Percentiles rank a stretch among this genome's conserved stretches.
Evolutionary conservation across 2,329 filamentous ascomycete genomes (phyloP).

Genomic region (Cladophialophora bantiana): DNA sequence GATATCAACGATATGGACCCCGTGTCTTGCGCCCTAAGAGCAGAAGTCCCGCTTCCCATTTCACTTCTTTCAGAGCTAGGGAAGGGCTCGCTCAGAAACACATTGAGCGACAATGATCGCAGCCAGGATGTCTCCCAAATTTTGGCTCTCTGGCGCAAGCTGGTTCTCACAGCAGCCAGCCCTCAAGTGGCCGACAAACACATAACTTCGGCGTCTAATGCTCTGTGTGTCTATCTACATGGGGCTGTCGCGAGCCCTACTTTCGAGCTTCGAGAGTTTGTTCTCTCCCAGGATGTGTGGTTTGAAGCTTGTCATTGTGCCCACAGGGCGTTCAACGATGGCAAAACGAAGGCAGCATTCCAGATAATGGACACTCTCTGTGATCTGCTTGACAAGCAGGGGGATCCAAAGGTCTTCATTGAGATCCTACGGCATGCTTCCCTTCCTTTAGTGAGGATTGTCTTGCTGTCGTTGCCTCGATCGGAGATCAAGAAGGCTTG

Average conservation of each 20-base stretch:
- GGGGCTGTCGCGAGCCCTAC: conserved; percentile 45
- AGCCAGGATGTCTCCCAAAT: conserved; percentile 33
- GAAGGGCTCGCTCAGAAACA: conserved; percentile 24
- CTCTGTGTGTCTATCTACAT: conserved; percentile 53
- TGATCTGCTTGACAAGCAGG: conserved; percentile 42
- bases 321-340: conserved; percentile 51
- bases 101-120: conserved; percentile 11
- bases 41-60: conserved; percentile 27
- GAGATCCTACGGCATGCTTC: conserved; percentile 25
- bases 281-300: conserved; percentile 48
- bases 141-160: conserved; percentile 47
- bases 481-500: conserved; percentile 38
- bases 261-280: conserved; percentile 45
- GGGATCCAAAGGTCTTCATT: conserved; percentile 34
- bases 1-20: conserved; percentile 29
- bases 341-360: conserved; percentile 54
- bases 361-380: conserved; percentile 52
- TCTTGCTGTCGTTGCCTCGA: conserved; percentile 34
- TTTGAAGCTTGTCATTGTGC: conserved; percentile 50
- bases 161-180: conserved; percentile 51
- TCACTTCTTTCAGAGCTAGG: conserved; percentile 33
- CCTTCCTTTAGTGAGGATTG: conserved; percentile 30
- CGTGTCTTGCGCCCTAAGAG: conserved; percentile 41
- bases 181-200: conserved; percentile 50
- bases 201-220: conserved; percentile 53